These are phyloP conservation scores for Lanmaoa rubissima DNA, from an alignment of 768 basidiomycete species.

Conservation along the genomic window DNA sequence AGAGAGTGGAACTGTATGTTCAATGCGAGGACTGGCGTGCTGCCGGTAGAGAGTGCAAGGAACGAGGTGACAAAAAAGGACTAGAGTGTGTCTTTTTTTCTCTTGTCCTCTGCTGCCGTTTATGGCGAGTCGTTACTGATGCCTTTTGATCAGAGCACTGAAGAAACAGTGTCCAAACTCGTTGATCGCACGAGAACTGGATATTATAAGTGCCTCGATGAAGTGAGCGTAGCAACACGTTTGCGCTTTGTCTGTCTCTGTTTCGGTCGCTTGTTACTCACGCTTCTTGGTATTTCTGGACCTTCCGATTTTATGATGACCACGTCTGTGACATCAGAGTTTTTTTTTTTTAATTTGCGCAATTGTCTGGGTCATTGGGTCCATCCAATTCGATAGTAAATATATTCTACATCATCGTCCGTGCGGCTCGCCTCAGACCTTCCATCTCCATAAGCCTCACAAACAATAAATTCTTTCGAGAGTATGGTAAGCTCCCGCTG, in stretches of 20 bases:
- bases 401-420: constrained; percentile 61
- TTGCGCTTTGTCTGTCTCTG: background rate
- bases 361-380: constrained; percentile 1
- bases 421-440: constrained; percentile 29
- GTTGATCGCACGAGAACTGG: constrained; percentile 75
- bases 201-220: constrained; percentile 62
- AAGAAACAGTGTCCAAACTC: constrained; percentile 76
- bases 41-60: constrained; percentile 89
- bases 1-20: constrained; percentile 84
- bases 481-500: constrained; percentile 45
- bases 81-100: constrained; percentile 63
- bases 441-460: constrained; percentile 40
- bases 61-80: constrained; percentile 78
- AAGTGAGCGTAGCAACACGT: constrained; percentile 41
- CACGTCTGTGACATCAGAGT: background rate
- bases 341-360: background rate
- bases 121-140: background rate
- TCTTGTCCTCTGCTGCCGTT: too few species aligned
- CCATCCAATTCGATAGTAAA: constrained; percentile 76
- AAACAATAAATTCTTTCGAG: constrained; percentile 52
- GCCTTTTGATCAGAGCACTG: constrained; percentile 52
- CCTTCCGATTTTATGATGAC: background rate
- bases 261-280: background rate
- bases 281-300: background rate
- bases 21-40: constrained; percentile 87